Evolutionary conservation across 2,329 filamentous ascomycete genomes (phyloP).

Genomic region (Neofusicoccum sp.): DNA sequence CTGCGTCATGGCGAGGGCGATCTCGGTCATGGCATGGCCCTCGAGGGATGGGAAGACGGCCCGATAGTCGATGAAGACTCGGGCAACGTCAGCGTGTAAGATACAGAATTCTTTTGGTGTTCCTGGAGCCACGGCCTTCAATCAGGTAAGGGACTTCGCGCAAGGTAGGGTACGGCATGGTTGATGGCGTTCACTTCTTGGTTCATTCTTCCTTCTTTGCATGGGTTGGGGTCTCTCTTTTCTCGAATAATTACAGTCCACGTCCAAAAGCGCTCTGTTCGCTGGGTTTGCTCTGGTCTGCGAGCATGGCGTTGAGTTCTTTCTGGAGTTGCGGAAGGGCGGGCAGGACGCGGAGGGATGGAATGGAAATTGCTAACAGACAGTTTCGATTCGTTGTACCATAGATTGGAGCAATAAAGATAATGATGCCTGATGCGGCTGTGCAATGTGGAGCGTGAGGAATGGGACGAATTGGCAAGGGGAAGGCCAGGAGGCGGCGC

Average conservation of each 20-base stretch:
- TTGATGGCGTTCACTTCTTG: neutral
- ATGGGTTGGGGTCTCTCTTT: neutral
- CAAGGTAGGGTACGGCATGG: conserved; percentile 10
- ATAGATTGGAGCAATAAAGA: conserved; percentile 7
- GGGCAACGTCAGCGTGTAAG: conserved; percentile 38
- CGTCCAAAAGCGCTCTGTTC: conserved; percentile 6
- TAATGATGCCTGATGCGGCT: neutral
- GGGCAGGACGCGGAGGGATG: neutral
- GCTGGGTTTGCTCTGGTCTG: neutral
- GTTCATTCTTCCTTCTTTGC: neutral
- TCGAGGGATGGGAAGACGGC: conserved; percentile 35
- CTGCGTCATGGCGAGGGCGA: conserved; percentile 31
- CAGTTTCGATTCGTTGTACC: conserved; percentile 14
- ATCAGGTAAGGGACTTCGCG: neutral
- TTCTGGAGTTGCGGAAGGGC: neutral
- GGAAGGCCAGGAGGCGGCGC: too few relatives aligned
- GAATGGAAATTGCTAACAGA: conserved; percentile 14
- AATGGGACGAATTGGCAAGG: too few relatives aligned
- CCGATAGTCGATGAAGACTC: conserved; percentile 31
- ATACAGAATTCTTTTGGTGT: conserved; percentile 13
- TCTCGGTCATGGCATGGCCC: conserved; percentile 32
- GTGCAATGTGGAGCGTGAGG: too few relatives aligned
- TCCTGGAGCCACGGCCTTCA: conserved; percentile 11
- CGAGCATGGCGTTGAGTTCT: conserved; percentile 7
- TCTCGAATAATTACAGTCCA: neutral